Evolutionary conservation across 805 yeast species (phyloP).

Genomic region (Saccharomyces jurei): DNA sequence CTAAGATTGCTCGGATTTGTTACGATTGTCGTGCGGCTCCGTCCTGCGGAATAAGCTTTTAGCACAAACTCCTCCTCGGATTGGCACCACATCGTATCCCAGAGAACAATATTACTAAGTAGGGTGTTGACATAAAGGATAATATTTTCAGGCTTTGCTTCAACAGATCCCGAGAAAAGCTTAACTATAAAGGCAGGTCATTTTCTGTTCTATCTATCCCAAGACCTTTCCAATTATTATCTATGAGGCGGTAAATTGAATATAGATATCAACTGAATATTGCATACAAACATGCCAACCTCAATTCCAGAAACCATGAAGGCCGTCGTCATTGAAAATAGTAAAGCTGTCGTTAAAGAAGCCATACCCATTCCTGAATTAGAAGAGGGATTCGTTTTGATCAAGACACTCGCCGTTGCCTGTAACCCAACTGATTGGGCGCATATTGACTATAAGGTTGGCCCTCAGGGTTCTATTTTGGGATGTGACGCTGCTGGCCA

Average conservation of each 20-base stretch:
- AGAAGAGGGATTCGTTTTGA: constrained; percentile 33
- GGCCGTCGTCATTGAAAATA: constrained; percentile 37
- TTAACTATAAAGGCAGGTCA: no score
- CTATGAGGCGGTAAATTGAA: not conserved
- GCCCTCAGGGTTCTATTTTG: constrained; percentile 39
- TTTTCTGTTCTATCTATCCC: no score
- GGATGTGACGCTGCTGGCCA: constrained; percentile 60
- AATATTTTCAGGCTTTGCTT: no score
- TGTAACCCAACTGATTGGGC: constrained; percentile 69
- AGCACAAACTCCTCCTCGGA: no score
- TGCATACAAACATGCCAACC: not conserved
- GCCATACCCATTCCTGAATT: constrained; percentile 31
- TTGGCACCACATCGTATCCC: no score
- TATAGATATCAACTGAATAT: not conserved
- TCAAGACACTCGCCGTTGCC: constrained; percentile 49
- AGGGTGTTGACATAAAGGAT: no score
- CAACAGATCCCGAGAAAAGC: no score
- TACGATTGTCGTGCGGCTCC: no score
- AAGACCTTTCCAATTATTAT: no score
- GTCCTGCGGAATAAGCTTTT: no score
- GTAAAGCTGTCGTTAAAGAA: constrained; percentile 23
- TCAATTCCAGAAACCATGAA: constrained; percentile 29
- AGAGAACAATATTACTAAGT: no score
- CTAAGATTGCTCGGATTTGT: no score
- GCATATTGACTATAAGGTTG: constrained; percentile 37